A percentile compares a stretch with the other conserved stretches of the same genome.
These are phyloP conservation scores for Eremomyces bilateralis DNA, from an alignment of 495 filamentous ascomycete species.

Conservation along the genomic window DNA sequence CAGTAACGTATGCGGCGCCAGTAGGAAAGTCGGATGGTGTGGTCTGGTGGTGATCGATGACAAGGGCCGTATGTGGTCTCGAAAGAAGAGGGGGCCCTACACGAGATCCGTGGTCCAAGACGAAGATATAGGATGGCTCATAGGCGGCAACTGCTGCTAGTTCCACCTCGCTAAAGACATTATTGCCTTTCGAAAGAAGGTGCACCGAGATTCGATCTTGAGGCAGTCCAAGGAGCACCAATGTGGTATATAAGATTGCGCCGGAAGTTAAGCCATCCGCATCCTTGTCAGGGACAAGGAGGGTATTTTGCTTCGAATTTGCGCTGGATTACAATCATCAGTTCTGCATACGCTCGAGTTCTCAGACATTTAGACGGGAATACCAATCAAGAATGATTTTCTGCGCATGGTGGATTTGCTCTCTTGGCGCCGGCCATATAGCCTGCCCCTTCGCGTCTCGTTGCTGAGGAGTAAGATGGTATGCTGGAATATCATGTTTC, in stretches of 20 bases:
- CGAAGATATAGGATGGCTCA: slow-evolving; percentile 29
- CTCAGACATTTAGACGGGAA: slow-evolving; percentile 6
- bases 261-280: slow-evolving; percentile 37
- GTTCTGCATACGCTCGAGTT: neutral
- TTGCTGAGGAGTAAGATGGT: slow-evolving; percentile 15
- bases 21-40: slow-evolving; percentile 29
- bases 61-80: slow-evolving; percentile 19
- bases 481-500: slow-evolving; percentile 14
- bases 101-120: slow-evolving; percentile 36
- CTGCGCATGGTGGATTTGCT: slow-evolving; percentile 25
- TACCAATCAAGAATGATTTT: slow-evolving; percentile 31
- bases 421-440: slow-evolving; percentile 31
- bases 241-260: slow-evolving; percentile 31
- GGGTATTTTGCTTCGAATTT: slow-evolving; percentile 12
- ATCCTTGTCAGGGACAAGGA: slow-evolving; percentile 40
- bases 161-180: slow-evolving; percentile 26
- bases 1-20: slow-evolving; percentile 25
- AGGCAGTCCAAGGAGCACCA: slow-evolving; percentile 27
- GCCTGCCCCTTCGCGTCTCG: slow-evolving; percentile 21
- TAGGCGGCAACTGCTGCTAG: slow-evolving; percentile 23
- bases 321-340: slow-evolving; percentile 4
- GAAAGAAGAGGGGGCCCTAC: slow-evolving; percentile 25
- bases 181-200: slow-evolving; percentile 28
- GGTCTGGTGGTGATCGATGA: slow-evolving; percentile 37
- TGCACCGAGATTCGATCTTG: slow-evolving; percentile 26